Conservation (phyloP, 2,329 filamentous ascomycete genomes). For the Penicillium sp. region DNA sequence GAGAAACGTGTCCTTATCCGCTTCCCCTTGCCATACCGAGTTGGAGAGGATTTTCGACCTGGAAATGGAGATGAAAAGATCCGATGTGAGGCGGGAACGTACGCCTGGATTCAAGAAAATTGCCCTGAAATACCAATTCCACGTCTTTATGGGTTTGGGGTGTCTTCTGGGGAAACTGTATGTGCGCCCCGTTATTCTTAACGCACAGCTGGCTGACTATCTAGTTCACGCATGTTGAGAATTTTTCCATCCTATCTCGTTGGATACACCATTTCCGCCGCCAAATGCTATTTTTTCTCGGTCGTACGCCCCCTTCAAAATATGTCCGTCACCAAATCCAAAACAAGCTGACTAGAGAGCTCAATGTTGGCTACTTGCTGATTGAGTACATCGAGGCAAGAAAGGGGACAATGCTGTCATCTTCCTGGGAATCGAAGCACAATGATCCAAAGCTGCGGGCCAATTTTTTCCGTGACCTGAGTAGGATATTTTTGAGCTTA, state of each 20-base stretch:
- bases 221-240: conserved; percentile 14
- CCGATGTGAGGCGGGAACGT: conserved; percentile 25
- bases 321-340: conserved; percentile 10
- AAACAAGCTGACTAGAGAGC: neutral
- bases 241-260: conserved; percentile 9
- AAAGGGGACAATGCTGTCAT: conserved; percentile 18
- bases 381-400: conserved; percentile 16
- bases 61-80: conserved; percentile 28
- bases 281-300: conserved; percentile 5
- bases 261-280: no score
- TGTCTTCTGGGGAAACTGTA: conserved; percentile 22
- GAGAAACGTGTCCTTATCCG: conserved; percentile 17
- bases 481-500: conserved; percentile 15
- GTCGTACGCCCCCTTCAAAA: conserved; percentile 3
- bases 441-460: conserved; percentile 12
- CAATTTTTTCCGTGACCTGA: conserved; percentile 19
- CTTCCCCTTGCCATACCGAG: conserved; percentile 23
- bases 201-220: neutral
- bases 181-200: neutral
- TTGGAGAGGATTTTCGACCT: conserved; percentile 21
- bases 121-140: conserved; percentile 25
- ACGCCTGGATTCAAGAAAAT: conserved; percentile 25
- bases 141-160: conserved; percentile 23
- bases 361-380: conserved; percentile 16
- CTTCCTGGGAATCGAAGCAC: conserved; percentile 10